Evolutionary conservation across 2,329 filamentous ascomycete genomes (phyloP), one percentile per base, ranked within the genome.

Genomic region (Xylariales sp.): DNA sequence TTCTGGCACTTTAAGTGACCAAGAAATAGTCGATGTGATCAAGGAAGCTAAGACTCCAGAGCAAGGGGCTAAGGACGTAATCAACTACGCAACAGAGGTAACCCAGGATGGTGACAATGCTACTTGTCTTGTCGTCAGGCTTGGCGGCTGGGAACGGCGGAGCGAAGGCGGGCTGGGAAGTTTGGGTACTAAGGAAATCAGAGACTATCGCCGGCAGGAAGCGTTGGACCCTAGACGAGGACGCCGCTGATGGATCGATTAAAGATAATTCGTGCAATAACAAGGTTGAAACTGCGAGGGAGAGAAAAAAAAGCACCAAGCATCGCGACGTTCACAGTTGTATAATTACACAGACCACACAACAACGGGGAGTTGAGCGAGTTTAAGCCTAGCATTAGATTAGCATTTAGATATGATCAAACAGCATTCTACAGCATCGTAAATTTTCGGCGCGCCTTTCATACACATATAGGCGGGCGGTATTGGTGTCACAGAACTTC

Each of bases 41-140:
- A 97, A 97, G 62, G 93, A 98, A 63, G 87, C 89, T 5, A 82
- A 75, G 55, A 97, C 91, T 0, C 93, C 93, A 0, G 91, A 95
- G 50, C 80, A 95, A 57, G 93, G 82, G 4, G 81, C 88, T 2
- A 74, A 74, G 41, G 80, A 83, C 44, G 78, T 98, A 6, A 88
- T 95, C 19, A 78, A 79, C 40, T 96, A 93, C 61, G 89, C 91
- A 1, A 93, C 87, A 0, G 93, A 97, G 63, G 85, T 95, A 4
- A 82, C 78, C 18, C 69, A 51, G 13, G 71, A 69, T 53, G 81
- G 81, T 8, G 81, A 85, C 55, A 85, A 85, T 53, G 79, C 81
- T 5, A 85, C 81, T 1, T 84, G 80, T 48, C 66, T 83, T 33
- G 80, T 85, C 10, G 74, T 85, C 18, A 65, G 81, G 33, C 69